Conservation (phyloP, 257 asterid species). For the Orobanche coerulescens region DNA sequence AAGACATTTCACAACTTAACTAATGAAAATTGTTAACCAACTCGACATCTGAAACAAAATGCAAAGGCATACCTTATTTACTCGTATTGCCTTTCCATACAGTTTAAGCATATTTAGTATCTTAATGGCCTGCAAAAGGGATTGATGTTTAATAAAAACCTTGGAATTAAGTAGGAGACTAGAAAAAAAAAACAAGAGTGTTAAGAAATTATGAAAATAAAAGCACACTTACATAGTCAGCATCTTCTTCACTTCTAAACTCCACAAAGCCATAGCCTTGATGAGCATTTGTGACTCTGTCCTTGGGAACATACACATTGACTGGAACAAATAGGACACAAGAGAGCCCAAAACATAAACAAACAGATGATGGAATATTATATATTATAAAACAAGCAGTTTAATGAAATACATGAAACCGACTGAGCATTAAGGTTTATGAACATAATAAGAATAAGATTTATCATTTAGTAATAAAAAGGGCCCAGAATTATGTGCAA, state of each 20-base stretch:
- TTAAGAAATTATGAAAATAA: not conserved
- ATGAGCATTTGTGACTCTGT: too few relatives aligned
- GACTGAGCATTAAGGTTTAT: too few relatives aligned
- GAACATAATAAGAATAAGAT: too few relatives aligned
- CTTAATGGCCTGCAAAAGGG: conserved; percentile 68
- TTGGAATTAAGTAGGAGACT: too few relatives aligned
- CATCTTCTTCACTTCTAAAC: conserved; percentile 95
- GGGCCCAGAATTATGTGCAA: too few relatives aligned
- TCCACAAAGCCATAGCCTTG: conserved; percentile 94
- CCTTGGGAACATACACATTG: too few relatives aligned
- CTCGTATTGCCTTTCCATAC: conserved; percentile 80
- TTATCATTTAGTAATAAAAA: too few relatives aligned
- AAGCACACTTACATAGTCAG: conserved; percentile 64
- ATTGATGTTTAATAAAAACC: conserved; percentile 14
- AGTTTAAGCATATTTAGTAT: conserved; percentile 84
- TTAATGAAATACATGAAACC: not conserved
- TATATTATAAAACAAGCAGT: not conserved
- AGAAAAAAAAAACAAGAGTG: not conserved
- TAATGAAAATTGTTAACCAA: not conserved
- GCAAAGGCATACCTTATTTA: conserved; percentile 60
- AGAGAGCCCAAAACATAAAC: too few relatives aligned
- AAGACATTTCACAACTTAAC: too few relatives aligned
- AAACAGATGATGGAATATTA: not conserved
- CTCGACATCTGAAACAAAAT: not conserved
- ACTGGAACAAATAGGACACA: too few relatives aligned